These are phyloP conservation scores for Jatropha curcas DNA, from an alignment of 345 rosid species.

Conservation along the genomic window DNA sequence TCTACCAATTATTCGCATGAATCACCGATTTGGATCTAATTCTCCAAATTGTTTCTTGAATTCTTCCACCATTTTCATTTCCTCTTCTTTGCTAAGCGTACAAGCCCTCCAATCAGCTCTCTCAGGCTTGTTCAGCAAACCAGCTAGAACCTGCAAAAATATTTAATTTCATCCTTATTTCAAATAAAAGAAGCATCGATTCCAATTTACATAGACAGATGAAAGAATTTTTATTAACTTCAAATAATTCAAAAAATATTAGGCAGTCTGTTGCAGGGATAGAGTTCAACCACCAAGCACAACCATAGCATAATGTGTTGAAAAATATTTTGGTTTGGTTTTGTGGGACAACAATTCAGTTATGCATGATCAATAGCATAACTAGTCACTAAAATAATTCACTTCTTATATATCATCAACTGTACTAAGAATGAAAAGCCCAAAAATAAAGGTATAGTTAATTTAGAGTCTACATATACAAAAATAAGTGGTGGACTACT, in stretches of 20 bases:
- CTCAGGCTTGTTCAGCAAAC: slow-evolving; percentile 74
- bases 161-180: neutral
- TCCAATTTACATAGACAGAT: neutral
- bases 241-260: neutral
- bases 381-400: neutral
- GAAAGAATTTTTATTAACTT: slow-evolving; percentile 1
- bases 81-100: slow-evolving; percentile 69
- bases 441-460: neutral
- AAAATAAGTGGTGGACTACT: no score
- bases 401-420: neutral
- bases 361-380: neutral
- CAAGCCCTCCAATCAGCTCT: slow-evolving; percentile 89
- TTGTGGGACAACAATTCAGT: neutral
- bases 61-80: slow-evolving; percentile 52
- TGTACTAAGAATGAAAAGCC: neutral
- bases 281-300: slow-evolving; percentile 1
- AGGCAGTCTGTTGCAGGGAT: neutral
- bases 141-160: slow-evolving; percentile 79
- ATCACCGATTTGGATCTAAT: slow-evolving; percentile 60
- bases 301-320: no score
- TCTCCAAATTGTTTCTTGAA: slow-evolving; percentile 68
- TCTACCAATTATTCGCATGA: slow-evolving; percentile 8
- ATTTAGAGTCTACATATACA: neutral
- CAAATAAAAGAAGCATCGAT: neutral
- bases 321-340: neutral